phyloP scores from a whole-genome alignment of 768 basidiomycete species.

The Serendipita sp. region DNA sequence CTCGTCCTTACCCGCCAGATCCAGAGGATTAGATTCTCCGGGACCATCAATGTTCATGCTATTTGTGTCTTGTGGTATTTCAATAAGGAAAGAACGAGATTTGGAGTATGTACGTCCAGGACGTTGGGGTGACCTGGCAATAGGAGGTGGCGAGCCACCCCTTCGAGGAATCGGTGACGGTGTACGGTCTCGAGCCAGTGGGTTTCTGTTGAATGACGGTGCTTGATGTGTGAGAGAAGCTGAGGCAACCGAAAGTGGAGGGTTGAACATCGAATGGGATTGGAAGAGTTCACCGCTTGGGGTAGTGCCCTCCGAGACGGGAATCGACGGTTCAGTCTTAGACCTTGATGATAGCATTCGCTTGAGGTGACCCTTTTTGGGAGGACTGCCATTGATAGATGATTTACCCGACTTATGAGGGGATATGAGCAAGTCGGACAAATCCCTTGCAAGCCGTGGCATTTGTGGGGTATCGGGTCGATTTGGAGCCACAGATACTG shows the following conservation, averaged over 20 bases:
- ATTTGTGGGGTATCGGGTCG: neutral
- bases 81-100: neutral
- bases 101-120: slow-evolving; percentile 1
- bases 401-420: neutral
- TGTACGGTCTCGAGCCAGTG: neutral
- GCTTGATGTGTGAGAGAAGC: neutral
- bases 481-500: neutral
- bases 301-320: neutral
- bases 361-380: neutral
- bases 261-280: neutral
- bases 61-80: neutral
- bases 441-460: neutral
- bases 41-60: neutral
- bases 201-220: neutral
- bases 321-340: neutral
- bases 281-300: neutral
- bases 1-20: neutral
- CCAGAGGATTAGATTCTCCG: too few species aligned
- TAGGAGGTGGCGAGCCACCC: neutral
- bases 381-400: neutral
- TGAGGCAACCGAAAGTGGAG: neutral
- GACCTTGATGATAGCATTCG: neutral
- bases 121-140: neutral
- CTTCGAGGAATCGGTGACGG: neutral
- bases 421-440: neutral